Base-by-base conservation (phyloP, 2,329 filamentous ascomycete genomes). In the Claviceps maximensis region DNA sequence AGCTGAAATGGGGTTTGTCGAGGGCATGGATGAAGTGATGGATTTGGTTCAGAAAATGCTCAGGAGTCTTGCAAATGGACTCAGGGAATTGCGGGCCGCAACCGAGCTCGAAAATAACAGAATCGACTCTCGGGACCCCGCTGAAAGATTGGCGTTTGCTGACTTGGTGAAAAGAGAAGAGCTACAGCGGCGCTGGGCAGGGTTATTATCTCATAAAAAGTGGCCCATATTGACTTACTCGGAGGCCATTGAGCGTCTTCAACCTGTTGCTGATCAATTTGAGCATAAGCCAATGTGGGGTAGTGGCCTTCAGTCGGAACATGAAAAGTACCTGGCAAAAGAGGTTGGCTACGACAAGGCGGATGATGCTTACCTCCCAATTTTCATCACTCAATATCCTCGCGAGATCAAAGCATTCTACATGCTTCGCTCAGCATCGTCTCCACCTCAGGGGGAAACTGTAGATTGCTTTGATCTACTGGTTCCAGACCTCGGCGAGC, bases 361-460 rank as follows among this genome's bases (percentile, higher is more conserved):
- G n/a, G 70, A 70, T 47, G 69, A 72, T 31, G 71, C 71, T 42
- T 67, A 66, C 58, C 71, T 78, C 48, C 93, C 93, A 8, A 76
- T 97, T 46, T 97, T 97, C 65, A 83, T 98, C 58, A 97, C 90
- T 15, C 78, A 96, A 66, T 98, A 96, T 65, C 93, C 93, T n/a
- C 80, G 80, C 58, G 74, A 76, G 48, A 82, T 93, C 66, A 98
- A 98, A 70, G 88, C 91, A 12, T 98, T 97, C 70, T 98, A 78
- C 66, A 78, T 78, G 75, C 71, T 67, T 44, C 68, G 69, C 51
- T 70, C 66, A 13, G 57, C 59, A 23, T 55, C 62, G 1, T 58
- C 62, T 13, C 61, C 63, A 9, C 27, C 58, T 4, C 58, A 64
- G 47, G 65, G 67, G 47, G 60, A 64, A 47, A 94, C 89, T 4